phyloP scores from a whole-genome alignment of 257 asterid species.

The Lycium ferocissimum region DNA sequence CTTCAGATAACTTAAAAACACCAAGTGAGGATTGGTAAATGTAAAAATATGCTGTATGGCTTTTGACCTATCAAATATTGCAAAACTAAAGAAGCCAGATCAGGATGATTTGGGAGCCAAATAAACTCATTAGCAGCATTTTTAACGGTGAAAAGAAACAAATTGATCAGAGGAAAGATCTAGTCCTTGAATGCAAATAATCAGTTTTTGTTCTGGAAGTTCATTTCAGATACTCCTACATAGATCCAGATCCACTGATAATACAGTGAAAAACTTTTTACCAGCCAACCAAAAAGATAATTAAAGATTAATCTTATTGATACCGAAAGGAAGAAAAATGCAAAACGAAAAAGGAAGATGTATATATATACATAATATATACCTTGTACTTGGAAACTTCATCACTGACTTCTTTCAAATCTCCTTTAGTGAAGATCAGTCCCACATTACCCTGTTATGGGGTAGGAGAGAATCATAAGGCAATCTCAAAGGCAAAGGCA shows the following conservation, averaged over 20 bases:
- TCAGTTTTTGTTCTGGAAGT: background rate
- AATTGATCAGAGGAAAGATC: background rate
- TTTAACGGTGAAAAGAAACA: background rate
- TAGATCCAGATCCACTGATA: background rate
- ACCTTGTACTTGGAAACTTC: constrained; percentile 49
- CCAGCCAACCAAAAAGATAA: background rate
- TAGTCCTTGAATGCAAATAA: background rate
- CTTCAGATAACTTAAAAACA: background rate
- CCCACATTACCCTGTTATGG: constrained; percentile 48
- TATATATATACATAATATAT: constrained; percentile 6
- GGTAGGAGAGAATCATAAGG: too few species aligned
- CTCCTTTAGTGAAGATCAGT: constrained; percentile 48
- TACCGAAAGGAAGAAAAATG: background rate
- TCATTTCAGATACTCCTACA: background rate
- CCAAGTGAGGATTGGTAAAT: background rate
- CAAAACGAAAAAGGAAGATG: background rate
- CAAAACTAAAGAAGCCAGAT: background rate
- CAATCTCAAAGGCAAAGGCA: background rate
- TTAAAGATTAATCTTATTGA: background rate
- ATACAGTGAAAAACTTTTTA: background rate
- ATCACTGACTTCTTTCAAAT: constrained; percentile 51
- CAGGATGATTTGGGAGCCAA: background rate
- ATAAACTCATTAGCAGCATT: background rate
- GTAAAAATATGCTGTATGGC: background rate
- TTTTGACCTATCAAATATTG: background rate